Evolutionary conservation across 495 filamentous ascomycete species (phyloP).

Genomic region (Penicillium steckii): DNA sequence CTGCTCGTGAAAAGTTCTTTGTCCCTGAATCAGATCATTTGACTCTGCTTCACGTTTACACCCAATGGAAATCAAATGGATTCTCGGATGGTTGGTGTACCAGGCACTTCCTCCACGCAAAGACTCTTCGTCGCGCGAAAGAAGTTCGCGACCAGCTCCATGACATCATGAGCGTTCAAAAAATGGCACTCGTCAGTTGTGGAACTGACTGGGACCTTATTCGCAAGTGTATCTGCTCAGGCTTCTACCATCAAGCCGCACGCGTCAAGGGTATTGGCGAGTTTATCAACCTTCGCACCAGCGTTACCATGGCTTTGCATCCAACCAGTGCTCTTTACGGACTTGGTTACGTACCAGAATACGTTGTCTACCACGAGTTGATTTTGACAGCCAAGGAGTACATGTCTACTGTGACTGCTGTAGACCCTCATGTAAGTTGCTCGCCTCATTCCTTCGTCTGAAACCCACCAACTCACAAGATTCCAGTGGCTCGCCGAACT

Average conservation of each 20-base stretch:
- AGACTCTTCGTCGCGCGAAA: conserved; percentile 83
- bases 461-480: conserved; percentile 8
- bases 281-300: conserved; percentile 94
- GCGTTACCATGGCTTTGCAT: conserved; percentile 89
- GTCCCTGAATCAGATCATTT: conserved; percentile 97
- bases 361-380: conserved; percentile 97
- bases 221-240: conserved; percentile 94
- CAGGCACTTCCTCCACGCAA: conserved; percentile 89
- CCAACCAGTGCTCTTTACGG: conserved; percentile 92
- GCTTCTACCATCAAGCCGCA: conserved; percentile 98
- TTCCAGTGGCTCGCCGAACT: conserved; percentile 88
- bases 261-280: conserved; percentile 95
- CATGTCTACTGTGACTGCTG: conserved; percentile 95
- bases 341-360: conserved; percentile 89
- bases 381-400: conserved; percentile 97
- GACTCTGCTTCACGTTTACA: conserved; percentile 93
- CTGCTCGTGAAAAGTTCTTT: conserved; percentile 97
- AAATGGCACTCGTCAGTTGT: conserved; percentile 83
- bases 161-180: conserved; percentile 94
- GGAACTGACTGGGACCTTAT: conserved; percentile 97
- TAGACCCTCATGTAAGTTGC: conserved; percentile 76
- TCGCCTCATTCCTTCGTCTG: neutral
- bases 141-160: conserved; percentile 91
- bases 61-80: conserved; percentile 91
- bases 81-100: conserved; percentile 89